Evolutionary conservation across 2,329 filamentous ascomycete genomes (phyloP).

Genomic region (Penicillium frequentans): DNA sequence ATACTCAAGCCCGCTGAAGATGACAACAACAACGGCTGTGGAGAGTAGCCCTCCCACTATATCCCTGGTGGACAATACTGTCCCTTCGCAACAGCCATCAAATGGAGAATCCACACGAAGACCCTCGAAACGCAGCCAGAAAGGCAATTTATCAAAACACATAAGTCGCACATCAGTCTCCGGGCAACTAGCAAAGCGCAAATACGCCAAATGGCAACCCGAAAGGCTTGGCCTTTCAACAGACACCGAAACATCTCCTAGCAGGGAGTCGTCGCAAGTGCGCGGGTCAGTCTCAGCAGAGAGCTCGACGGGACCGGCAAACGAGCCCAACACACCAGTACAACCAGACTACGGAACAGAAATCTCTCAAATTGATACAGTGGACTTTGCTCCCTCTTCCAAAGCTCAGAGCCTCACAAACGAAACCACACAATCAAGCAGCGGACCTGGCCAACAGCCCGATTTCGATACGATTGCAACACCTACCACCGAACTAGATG

Average conservation of each 20-base stretch:
- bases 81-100: slow-evolving; percentile 23
- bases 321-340: neutral
- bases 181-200: slow-evolving; percentile 41
- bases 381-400: slow-evolving; percentile 13
- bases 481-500: slow-evolving; percentile 64
- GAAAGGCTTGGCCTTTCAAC: slow-evolving; percentile 53
- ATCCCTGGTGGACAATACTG: slow-evolving; percentile 43
- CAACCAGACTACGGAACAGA: slow-evolving; percentile 2
- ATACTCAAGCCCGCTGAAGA: neutral
- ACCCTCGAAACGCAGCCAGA: slow-evolving; percentile 21
- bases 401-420: slow-evolving; percentile 8
- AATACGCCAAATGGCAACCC: slow-evolving; percentile 54
- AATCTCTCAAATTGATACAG: slow-evolving; percentile 13
- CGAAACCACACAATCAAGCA: slow-evolving; percentile 1
- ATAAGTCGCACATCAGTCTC: slow-evolving; percentile 38
- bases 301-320: slow-evolving; percentile 12
- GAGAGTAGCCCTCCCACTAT: slow-evolving; percentile 26
- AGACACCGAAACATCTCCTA: slow-evolving; percentile 15
- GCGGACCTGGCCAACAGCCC: slow-evolving; percentile 2
- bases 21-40: slow-evolving; percentile 12
- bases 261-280: slow-evolving; percentile 20
- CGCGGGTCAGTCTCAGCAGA: slow-evolving; percentile 18
- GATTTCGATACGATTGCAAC: slow-evolving; percentile 19
- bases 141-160: slow-evolving; percentile 27
- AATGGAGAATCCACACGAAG: slow-evolving; percentile 23